These are phyloP conservation scores for Ulvella scutata DNA, from an alignment of 139 green algal species.

Conservation along the genomic window DNA sequence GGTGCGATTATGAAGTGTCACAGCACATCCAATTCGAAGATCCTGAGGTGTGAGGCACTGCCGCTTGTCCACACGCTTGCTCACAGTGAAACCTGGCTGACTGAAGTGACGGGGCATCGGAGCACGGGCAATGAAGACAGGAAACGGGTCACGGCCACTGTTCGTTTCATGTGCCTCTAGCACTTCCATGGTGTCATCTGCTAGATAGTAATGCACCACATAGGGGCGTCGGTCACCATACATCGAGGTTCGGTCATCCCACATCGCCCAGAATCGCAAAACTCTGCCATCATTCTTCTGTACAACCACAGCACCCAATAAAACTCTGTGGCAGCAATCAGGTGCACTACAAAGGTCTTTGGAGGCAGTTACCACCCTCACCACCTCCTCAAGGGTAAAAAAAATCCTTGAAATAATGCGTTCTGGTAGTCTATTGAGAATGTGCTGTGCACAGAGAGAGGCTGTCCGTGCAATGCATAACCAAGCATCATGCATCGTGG, in stretches of 20 bases:
- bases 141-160: slow-evolving; percentile 63
- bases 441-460: too few relatives aligned
- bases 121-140: slow-evolving; percentile 62
- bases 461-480: too few relatives aligned
- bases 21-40: slow-evolving; percentile 51
- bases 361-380: too few relatives aligned
- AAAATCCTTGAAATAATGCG: too few relatives aligned
- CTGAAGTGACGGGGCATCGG: slow-evolving; percentile 46
- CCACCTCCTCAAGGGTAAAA: too few relatives aligned
- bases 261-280: slow-evolving; percentile 75
- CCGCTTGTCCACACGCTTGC: not conserved
- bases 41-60: slow-evolving; percentile 34
- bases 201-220: slow-evolving; percentile 82
- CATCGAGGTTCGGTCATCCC: slow-evolving; percentile 59
- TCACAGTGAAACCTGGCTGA: not conserved
- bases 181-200: slow-evolving; percentile 85
- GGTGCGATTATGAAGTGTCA: slow-evolving; percentile 53
- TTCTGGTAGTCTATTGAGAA: too few relatives aligned
- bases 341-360: too few relatives aligned
- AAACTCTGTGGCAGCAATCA: too few relatives aligned
- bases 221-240: slow-evolving; percentile 74
- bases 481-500: too few relatives aligned
- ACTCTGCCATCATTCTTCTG: slow-evolving; percentile 34
- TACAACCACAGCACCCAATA: too few relatives aligned
- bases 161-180: slow-evolving; percentile 73